These are phyloP conservation scores for Acacia pycnantha DNA, from an alignment of 331 rosid species.

Conservation along the genomic window DNA sequence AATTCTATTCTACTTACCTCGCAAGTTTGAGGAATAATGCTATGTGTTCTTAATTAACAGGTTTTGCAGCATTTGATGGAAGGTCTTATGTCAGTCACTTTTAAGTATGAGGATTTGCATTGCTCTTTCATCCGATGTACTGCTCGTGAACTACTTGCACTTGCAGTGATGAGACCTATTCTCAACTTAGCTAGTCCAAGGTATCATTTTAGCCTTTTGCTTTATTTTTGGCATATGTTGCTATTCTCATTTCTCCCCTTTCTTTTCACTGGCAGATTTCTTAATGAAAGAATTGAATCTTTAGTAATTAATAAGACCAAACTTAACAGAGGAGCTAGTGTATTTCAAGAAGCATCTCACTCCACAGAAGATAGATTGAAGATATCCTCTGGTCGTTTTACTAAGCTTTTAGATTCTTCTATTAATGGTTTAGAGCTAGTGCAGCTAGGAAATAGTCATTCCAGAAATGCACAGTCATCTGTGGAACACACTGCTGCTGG, in stretches of 20 bases:
- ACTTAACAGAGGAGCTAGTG: conserved; percentile 49
- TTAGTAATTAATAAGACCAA: conserved; percentile 61
- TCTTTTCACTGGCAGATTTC: conserved; percentile 64
- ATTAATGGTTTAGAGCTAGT: conserved; percentile 87
- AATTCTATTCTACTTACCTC: conserved; percentile 24
- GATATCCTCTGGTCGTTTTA: conserved; percentile 57
- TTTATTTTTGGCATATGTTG: conserved; percentile 22
- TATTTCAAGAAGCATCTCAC: conserved; percentile 41
- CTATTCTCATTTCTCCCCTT: conserved; percentile 44
- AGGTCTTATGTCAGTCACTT: conserved; percentile 78
- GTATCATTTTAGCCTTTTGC: conserved; percentile 38
- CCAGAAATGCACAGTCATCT: conserved; percentile 43
- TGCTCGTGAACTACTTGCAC: conserved; percentile 89
- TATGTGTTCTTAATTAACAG: conserved; percentile 46
- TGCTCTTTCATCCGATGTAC: conserved; percentile 76
- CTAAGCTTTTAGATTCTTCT: conserved; percentile 75
- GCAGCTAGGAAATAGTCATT: conserved; percentile 61
- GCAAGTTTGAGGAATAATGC: conserved; percentile 28
- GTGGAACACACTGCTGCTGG: conserved; percentile 36
- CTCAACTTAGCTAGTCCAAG: conserved; percentile 89
- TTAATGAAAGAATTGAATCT: conserved; percentile 85
- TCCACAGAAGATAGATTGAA: conserved; percentile 51
- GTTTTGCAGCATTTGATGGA: conserved; percentile 90
- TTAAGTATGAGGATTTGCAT: conserved; percentile 80
- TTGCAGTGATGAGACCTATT: conserved; percentile 91